Evolutionary conservation across 2,329 filamentous ascomycete genomes (phyloP).

Genomic region (Diaporthe helianthi): DNA sequence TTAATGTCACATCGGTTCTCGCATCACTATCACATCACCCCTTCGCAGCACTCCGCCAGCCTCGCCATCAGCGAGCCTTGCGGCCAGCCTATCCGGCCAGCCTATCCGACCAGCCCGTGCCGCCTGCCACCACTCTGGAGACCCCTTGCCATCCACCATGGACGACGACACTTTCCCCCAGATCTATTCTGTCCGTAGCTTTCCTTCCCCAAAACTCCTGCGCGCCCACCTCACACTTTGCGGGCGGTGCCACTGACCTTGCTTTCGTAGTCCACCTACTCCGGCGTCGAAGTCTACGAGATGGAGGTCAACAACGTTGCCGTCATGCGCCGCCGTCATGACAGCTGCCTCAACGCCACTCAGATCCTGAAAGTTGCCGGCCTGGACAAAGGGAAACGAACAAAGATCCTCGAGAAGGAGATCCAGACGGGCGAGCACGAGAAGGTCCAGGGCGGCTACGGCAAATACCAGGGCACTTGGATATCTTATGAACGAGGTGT

Average conservation of each 20-base stretch:
- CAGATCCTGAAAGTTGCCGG: constrained; percentile 98
- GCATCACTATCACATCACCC: constrained; percentile 51
- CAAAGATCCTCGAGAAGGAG: constrained; percentile 97
- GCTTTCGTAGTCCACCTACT: constrained; percentile 77
- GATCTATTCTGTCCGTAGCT: constrained; percentile 64
- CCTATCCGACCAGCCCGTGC: constrained; percentile 46
- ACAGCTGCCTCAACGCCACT: constrained; percentile 97
- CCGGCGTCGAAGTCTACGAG: constrained; percentile 95
- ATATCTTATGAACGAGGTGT: constrained; percentile 92
- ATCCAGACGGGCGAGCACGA: constrained; percentile 96
- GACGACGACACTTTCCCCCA: constrained; percentile 55
- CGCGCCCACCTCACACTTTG: constrained; percentile 29
- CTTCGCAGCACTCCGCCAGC: constrained; percentile 54
- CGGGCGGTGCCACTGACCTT: neutral
- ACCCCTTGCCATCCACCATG: constrained; percentile 43
- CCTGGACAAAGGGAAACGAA: constrained; percentile 96
- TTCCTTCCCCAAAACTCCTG: constrained; percentile 9
- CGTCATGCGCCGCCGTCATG: constrained; percentile 93
- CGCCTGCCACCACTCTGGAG: constrained; percentile 50
- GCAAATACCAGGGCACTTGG: constrained; percentile 99
- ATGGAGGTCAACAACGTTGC: constrained; percentile 95
- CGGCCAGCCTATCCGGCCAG: too few relatives aligned
- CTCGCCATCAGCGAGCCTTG: constrained; percentile 64
- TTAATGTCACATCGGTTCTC: constrained; percentile 36
- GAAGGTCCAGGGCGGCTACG: constrained; percentile 97